Evolutionary conservation across 2,329 filamentous ascomycete species (phyloP).

Genomic region (Microthyrium microscopicum): DNA sequence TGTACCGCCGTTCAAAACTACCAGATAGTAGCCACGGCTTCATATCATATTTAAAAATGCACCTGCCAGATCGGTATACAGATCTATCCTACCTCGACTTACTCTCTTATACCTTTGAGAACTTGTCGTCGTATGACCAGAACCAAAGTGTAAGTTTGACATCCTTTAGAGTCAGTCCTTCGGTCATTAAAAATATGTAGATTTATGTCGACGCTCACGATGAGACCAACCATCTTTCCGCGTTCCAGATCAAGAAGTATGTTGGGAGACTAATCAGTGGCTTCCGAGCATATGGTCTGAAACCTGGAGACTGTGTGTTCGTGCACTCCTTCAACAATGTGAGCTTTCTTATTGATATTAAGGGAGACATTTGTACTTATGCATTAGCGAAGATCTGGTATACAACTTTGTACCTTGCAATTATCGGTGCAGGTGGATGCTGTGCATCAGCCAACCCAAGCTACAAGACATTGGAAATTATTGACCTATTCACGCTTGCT

Average conservation of each 20-base stretch:
- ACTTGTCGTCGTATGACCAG: no score
- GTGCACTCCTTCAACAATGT: conserved; percentile 9
- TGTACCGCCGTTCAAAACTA: no score
- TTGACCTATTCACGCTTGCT: conserved; percentile 15
- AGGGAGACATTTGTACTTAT: not conserved
- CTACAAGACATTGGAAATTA: conserved; percentile 16
- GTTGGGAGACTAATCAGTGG: conserved; percentile 5
- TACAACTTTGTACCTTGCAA: conserved; percentile 7
- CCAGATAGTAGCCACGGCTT: no score
- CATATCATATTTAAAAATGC: no score
- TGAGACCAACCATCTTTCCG: not conserved
- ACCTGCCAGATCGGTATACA: no score
- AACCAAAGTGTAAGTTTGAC: no score
- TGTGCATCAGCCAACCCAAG: conserved; percentile 18
- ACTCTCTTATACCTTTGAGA: no score
- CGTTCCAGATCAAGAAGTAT: conserved; percentile 3
- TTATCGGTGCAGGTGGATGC: conserved; percentile 15
- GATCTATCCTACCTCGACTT: no score
- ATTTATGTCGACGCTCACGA: conserved; percentile 9
- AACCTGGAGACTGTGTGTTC: conserved; percentile 8
- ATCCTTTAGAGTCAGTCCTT: no score
- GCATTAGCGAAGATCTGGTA: conserved; percentile 7
- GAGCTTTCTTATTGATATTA: no score
- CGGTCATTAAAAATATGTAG: conserved; percentile 1
- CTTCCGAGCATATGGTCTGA: conserved; percentile 7